These are phyloP conservation scores for Paracoccidioides lutzii DNA, from an alignment of 2,329 filamentous ascomycete species.

Conservation along the genomic window DNA sequence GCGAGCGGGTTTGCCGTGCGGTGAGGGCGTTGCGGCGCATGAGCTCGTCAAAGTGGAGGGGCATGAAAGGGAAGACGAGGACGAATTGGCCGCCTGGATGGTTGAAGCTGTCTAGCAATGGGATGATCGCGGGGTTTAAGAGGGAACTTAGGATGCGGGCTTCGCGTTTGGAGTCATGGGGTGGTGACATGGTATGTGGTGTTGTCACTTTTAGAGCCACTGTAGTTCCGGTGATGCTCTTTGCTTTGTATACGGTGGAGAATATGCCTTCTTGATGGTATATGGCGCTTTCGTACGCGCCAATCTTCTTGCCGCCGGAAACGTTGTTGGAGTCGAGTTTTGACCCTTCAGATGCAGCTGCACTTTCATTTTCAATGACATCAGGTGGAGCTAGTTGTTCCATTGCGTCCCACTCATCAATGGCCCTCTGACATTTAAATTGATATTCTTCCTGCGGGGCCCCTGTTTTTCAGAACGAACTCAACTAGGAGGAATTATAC, in stretches of 20 bases:
- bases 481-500: neutral
- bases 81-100: slow-evolving; percentile 60
- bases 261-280: slow-evolving; percentile 58
- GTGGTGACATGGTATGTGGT: slow-evolving; percentile 57
- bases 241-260: slow-evolving; percentile 67
- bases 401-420: slow-evolving; percentile 21
- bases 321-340: slow-evolving; percentile 15
- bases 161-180: slow-evolving; percentile 73
- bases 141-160: slow-evolving; percentile 56
- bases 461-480: neutral
- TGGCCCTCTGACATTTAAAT: slow-evolving; percentile 27
- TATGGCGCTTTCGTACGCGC: slow-evolving; percentile 43
- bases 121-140: slow-evolving; percentile 47
- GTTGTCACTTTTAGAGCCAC: slow-evolving; percentile 79
- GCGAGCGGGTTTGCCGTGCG: slow-evolving; percentile 29
- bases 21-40: slow-evolving; percentile 39
- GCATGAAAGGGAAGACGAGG: slow-evolving; percentile 75
- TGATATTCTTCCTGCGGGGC: slow-evolving; percentile 45
- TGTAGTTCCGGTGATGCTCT: slow-evolving; percentile 29
- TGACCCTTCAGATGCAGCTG: slow-evolving; percentile 12
- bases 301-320: slow-evolving; percentile 32
- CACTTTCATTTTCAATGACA: slow-evolving; percentile 9
- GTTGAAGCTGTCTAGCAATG: slow-evolving; percentile 58
- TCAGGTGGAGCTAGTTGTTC: slow-evolving; percentile 11
- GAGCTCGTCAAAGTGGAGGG: slow-evolving; percentile 56